phyloP scores from a whole-genome alignment of 2,329 filamentous ascomycete genomes.

The Xylaria sp. region DNA sequence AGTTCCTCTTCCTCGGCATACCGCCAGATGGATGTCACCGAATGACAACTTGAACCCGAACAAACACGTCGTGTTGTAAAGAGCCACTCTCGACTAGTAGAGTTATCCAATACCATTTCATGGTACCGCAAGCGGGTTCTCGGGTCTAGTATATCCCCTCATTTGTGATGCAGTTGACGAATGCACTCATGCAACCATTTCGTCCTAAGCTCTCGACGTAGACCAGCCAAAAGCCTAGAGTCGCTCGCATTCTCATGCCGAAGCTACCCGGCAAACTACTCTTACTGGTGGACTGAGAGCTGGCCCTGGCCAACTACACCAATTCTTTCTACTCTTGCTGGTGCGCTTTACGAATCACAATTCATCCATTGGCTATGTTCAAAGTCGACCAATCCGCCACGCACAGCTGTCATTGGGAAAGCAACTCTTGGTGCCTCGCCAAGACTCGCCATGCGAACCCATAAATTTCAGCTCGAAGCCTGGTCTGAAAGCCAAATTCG shows the following conservation, averaged over 20 bases:
- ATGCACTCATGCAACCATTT: slow-evolving; percentile 33
- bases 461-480: not conserved
- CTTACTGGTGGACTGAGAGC: not conserved
- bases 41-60: slow-evolving; percentile 9
- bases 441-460: slow-evolving; percentile 7
- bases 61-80: slow-evolving; percentile 6
- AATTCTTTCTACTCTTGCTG: not conserved
- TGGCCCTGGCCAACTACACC: not conserved
- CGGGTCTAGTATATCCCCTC: slow-evolving; percentile 9
- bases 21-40: slow-evolving; percentile 7
- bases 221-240: not conserved
- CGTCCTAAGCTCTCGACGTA: slow-evolving; percentile 6
- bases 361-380: not conserved
- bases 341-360: slow-evolving; percentile 3
- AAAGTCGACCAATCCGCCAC: not conserved
- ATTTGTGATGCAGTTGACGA: slow-evolving; percentile 16
- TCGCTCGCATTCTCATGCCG: slow-evolving; percentile 13
- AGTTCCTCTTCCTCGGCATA: slow-evolving; percentile 2
- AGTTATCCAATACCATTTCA: slow-evolving; percentile 21
- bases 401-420: not conserved
- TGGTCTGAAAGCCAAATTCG: not conserved
- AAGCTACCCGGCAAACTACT: slow-evolving; percentile 12
- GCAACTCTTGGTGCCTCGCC: not conserved
- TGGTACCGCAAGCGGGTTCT: slow-evolving; percentile 13
- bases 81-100: slow-evolving; percentile 8